Conservation (phyloP, 1,284 basidiomycete species). For the Melampsora americana region DNA sequence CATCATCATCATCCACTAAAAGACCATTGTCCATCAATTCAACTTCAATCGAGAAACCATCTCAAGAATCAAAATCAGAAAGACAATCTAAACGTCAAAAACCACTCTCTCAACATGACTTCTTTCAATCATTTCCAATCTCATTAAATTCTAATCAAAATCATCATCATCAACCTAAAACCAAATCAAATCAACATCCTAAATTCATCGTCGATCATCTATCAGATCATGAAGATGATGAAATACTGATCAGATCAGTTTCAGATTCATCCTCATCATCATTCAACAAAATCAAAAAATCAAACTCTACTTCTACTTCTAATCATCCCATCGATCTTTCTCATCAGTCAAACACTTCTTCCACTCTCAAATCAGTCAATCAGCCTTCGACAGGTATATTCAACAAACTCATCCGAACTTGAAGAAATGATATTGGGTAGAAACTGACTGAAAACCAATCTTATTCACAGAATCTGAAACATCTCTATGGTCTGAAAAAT, state of each 20-base stretch:
- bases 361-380: neutral
- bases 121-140: neutral
- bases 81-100: neutral
- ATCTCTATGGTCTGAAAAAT: constrained; percentile 27
- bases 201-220: neutral
- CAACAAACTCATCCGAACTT: no score
- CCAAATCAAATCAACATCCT: no score
- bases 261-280: neutral
- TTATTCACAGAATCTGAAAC: neutral
- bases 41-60: no score
- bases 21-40: no score
- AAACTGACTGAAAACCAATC: neutral
- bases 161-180: neutral
- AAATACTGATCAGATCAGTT: neutral
- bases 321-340: neutral
- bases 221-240: neutral
- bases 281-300: neutral
- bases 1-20: no score
- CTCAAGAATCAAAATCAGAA: neutral
- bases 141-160: neutral
- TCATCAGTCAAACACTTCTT: neutral
- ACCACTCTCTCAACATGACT: neutral
- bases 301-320: neutral
- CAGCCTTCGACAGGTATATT: neutral
- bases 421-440: neutral